Evolutionary conservation across 106 monocot species (phyloP), one percentile per base, ranked within the genome.

Genomic region (Dactylorhiza incarnata): DNA sequence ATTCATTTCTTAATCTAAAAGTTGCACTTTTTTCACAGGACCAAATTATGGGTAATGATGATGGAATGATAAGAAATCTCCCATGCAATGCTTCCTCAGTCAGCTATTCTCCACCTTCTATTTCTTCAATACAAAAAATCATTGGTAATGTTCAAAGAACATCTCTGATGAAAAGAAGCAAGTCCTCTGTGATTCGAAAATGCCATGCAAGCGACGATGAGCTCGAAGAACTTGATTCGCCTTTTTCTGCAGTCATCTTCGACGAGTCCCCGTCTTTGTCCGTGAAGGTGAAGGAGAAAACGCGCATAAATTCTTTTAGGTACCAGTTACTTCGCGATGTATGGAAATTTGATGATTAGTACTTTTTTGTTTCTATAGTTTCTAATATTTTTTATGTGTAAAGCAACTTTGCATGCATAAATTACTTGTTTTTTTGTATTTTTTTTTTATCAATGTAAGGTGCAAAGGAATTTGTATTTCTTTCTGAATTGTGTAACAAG

Each of bases 121-220:
- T 73, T 50, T 69, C 82, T 58, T 76, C 82, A 22, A 63, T 91
- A n/a, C 56, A 78, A 62, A 76, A 71, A 53, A 72, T 79, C 19
- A 82, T 93, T 12, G 89, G 90, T 59, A 85, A 86, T 43, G 52
- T 78, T 9, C 74, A 55, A 48, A 83, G 56, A 11, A 5, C 62
- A 48, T 51, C 81, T 12, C 45, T 45, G n/a, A 55, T 84, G 0
- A 71, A 48, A 48, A 83, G 82, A 76, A 88, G 77, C 66, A 77
- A 86, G 9, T 89, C 93, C 2, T 65, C 90, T 15, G 73, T 93
- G 19, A 7, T 87, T 17, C 85, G 86, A 24, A 96, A 93, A 74
- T 89, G 84, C 74, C 81, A 90, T 67, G 84, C 83, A 5, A 96
- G 95, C 12, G 95, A 96, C 23, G 95, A 96, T 45, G 95, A 96